Conservation (phyloP, 1,284 basidiomycete genomes). For the Apiotrichum akiyoshidainum region DNA sequence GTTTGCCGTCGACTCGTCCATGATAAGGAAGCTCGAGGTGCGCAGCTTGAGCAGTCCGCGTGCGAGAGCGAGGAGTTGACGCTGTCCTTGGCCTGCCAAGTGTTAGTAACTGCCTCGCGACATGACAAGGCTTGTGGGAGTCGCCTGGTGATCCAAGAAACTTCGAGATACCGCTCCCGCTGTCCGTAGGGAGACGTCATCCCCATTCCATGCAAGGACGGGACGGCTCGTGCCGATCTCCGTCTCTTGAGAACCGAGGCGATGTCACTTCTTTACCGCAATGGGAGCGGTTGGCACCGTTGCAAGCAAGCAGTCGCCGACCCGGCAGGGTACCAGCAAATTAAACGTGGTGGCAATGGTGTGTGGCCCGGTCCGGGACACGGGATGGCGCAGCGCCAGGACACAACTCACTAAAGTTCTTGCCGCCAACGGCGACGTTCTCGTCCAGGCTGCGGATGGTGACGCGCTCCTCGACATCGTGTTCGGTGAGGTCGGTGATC, state of each 20-base stretch:
- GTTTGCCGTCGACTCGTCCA: slow-evolving; percentile 57
- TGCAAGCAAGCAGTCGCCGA: no score
- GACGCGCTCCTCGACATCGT: slow-evolving; percentile 41
- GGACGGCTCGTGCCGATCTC: no score
- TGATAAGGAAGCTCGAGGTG: slow-evolving; percentile 54
- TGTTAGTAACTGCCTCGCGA: neutral
- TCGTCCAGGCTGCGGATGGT: slow-evolving; percentile 55
- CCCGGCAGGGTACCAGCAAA: neutral
- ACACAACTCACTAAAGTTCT: slow-evolving; percentile 40
- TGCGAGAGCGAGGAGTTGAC: slow-evolving; percentile 57
- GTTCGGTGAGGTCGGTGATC: slow-evolving; percentile 10
- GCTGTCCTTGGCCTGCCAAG: slow-evolving; percentile 55
- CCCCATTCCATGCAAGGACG: no score
- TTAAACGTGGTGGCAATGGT: neutral
- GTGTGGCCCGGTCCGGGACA: no score
- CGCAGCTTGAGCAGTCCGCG: slow-evolving; percentile 55
- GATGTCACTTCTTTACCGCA: no score
- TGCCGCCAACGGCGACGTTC: slow-evolving; percentile 54
- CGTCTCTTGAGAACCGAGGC: no score
- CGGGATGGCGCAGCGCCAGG: no score
- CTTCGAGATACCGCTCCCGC: no score
- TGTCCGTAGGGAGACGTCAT: no score
- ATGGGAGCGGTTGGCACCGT: no score
- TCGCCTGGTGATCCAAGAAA: no score
- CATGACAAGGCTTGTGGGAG: no score